Evolutionary conservation across 768 basidiomycete genomes (phyloP).

Genomic region (Tylopilus plumbeoviolaceoides): DNA sequence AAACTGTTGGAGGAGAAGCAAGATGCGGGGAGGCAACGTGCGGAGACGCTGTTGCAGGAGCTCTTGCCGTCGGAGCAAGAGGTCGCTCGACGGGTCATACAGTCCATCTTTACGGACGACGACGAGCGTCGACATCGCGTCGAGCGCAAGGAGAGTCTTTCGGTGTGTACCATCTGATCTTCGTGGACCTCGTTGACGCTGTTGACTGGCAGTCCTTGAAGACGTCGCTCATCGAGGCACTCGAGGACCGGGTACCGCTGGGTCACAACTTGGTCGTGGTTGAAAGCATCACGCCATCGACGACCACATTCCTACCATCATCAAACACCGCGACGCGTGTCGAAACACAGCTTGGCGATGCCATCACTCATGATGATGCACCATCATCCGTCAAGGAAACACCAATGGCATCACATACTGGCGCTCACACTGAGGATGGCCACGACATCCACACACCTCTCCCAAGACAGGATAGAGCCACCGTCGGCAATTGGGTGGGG

Average conservation of each 20-base stretch:
- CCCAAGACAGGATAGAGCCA: conserved; percentile 32
- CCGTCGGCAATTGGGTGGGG: conserved; percentile 73
- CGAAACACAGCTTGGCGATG: conserved; percentile 1
- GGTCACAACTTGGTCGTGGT: conserved; percentile 25
- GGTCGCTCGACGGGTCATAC: conserved; percentile 61
- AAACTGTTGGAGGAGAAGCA: conserved; percentile 58
- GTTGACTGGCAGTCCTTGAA: conserved; percentile 36
- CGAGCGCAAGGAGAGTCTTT: conserved; percentile 52
- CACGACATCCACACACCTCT: conserved; percentile 10
- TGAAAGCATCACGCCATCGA: conserved; percentile 18
- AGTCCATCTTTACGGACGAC: conserved; percentile 55
- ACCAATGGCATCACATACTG: conserved; percentile 3
- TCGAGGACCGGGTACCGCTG: conserved; percentile 46
- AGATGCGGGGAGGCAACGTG: conserved; percentile 44
- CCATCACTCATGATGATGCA: not conserved
- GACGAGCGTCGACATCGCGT: conserved; percentile 45
- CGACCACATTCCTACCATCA: conserved; percentile 7
- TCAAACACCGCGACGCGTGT: not conserved
- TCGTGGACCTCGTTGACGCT: not conserved
- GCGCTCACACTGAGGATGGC: conserved; percentile 2
- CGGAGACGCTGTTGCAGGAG: conserved; percentile 53
- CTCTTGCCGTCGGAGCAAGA: conserved; percentile 60
- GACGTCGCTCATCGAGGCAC: conserved; percentile 44
- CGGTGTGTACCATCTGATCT: conserved; percentile 34
- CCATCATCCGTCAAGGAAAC: conserved; percentile 3